Evolutionary conservation across 148 eudicot species (phyloP).

Genomic region (Arctostaphylos glauca): DNA sequence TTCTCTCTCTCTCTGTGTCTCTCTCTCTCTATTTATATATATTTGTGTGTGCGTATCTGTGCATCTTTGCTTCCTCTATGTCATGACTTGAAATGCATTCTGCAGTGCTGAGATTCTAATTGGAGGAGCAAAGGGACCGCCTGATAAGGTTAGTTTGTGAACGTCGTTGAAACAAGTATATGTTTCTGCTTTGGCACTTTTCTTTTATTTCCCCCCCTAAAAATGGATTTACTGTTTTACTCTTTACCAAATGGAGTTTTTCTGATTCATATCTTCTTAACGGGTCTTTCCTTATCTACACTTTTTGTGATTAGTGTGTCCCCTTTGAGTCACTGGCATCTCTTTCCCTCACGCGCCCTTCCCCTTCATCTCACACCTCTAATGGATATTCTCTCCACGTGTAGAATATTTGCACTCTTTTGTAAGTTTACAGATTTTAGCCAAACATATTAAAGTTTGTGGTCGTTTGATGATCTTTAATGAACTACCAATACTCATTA

Average conservation of each 20-base stretch:
- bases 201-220: neutral
- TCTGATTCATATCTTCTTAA: too few species aligned
- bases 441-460: neutral
- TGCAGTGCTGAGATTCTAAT: slow-evolving; percentile 86
- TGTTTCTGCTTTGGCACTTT: neutral
- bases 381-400: neutral
- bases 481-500: neutral
- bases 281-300: too few species aligned
- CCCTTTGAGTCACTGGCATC: neutral
- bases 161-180: neutral
- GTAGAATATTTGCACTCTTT: neutral
- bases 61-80: neutral
- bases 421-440: neutral
- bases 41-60: neutral
- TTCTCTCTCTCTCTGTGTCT: neutral
- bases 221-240: neutral
- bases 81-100: slow-evolving; percentile 21
- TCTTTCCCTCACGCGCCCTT: neutral
- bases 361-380: neutral
- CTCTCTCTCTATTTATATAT: neutral
- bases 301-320: too few species aligned
- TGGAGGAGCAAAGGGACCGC: slow-evolving; percentile 92
- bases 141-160: slow-evolving; percentile 70
- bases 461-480: neutral
- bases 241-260: too few species aligned